phyloP scores from a whole-genome alignment of 1,284 basidiomycete genomes.

The Microbotryum intermedium region DNA sequence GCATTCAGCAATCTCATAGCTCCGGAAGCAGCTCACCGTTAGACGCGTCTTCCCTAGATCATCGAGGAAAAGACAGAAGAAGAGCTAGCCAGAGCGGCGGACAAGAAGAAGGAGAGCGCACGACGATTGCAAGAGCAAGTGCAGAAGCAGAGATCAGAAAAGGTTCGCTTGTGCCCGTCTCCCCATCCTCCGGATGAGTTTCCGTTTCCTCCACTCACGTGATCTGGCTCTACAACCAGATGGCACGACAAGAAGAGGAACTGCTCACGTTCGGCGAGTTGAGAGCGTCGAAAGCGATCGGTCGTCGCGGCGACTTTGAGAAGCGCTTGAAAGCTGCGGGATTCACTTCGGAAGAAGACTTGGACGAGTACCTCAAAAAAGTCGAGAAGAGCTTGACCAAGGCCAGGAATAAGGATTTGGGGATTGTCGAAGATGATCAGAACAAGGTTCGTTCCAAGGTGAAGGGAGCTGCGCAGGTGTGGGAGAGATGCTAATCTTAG shows the following conservation, averaged over 20 bases:
- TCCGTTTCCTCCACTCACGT: not conserved
- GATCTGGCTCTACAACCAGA: not conserved
- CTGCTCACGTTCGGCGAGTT: slow-evolving; percentile 63
- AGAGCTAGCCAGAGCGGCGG: slow-evolving; percentile 66
- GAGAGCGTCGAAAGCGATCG: slow-evolving; percentile 55
- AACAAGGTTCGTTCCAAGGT: slow-evolving; percentile 36
- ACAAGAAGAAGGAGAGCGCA: slow-evolving; percentile 75
- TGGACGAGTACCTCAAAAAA: slow-evolving; percentile 68
- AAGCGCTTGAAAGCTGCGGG: slow-evolving; percentile 48
- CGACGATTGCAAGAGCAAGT: slow-evolving; percentile 84
- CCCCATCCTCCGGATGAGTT: too few relatives aligned
- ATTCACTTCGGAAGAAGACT: slow-evolving; percentile 57
- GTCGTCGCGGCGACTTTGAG: slow-evolving; percentile 66
- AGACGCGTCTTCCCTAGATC: slow-evolving; percentile 39
- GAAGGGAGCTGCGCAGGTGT: too few relatives aligned
- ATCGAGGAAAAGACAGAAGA: slow-evolving; percentile 85
- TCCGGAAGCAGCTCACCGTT: too few relatives aligned
- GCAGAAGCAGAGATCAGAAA: slow-evolving; percentile 75
- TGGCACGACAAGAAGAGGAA: slow-evolving; percentile 66
- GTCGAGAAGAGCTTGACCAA: slow-evolving; percentile 60
- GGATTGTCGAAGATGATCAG: slow-evolving; percentile 50
- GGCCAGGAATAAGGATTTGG: slow-evolving; percentile 62
- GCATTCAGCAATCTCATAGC: too few relatives aligned
- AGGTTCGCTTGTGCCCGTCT: slow-evolving; percentile 50
- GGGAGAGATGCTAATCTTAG: slow-evolving; percentile 7